These are phyloP conservation scores for Citeromyces siamensis DNA, from an alignment of 1,139 yeast species.

Conservation along the genomic window DNA sequence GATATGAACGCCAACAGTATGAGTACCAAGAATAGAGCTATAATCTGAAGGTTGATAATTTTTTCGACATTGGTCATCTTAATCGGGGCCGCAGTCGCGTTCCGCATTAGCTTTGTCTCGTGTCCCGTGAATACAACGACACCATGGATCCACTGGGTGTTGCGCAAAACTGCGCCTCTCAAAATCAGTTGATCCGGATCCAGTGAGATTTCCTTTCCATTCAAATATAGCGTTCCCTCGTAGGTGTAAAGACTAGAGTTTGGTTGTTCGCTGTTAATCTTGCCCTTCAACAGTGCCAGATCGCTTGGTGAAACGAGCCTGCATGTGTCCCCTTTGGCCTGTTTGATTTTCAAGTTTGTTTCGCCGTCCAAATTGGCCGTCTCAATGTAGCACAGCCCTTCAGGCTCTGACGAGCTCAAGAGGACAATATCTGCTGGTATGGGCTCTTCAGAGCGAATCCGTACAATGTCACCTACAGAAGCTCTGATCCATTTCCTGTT, in stretches of 20 bases:
- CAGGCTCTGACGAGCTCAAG: conserved; percentile 91
- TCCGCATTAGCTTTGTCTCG: conserved; percentile 95
- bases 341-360: conserved; percentile 91
- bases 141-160: conserved; percentile 94
- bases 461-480: conserved; percentile 83
- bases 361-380: conserved; percentile 98
- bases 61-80: conserved; percentile 96
- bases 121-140: conserved; percentile 94
- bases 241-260: conserved; percentile 90
- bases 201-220: conserved; percentile 50
- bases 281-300: conserved; percentile 38
- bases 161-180: conserved; percentile 92
- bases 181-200: conserved; percentile 84
- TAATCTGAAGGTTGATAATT: conserved; percentile 83
- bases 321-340: conserved; percentile 71
- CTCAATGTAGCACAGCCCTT: conserved; percentile 93
- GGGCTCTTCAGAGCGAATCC: conserved; percentile 78
- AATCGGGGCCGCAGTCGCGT: conserved; percentile 97
- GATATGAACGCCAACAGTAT: conserved; percentile 69
- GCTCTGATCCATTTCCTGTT: conserved; percentile 77
- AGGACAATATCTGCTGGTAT: conserved; percentile 89
- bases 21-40: conserved; percentile 75
- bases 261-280: conserved; percentile 78
- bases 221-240: conserved; percentile 73
- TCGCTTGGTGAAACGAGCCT: conserved; percentile 58